These are phyloP conservation scores for Eragrostis curvula DNA, from an alignment of 176 grass and related monocot genomes.

Conservation along the genomic window DNA sequence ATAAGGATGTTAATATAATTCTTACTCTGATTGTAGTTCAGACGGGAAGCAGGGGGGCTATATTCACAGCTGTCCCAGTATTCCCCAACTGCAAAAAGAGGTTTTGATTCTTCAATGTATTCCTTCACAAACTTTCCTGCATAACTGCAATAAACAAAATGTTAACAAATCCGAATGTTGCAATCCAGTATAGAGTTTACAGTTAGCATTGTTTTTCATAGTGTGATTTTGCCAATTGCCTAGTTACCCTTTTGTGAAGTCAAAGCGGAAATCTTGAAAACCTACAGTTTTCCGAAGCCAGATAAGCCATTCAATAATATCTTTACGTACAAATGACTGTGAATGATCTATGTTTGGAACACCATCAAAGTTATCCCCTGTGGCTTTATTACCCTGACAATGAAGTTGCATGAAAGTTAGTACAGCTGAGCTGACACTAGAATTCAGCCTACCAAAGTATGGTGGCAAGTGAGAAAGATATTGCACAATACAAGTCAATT, in stretches of 20 bases:
- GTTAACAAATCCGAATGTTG: slow-evolving; percentile 3
- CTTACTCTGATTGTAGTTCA: slow-evolving; percentile 94
- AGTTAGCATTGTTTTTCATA: not conserved
- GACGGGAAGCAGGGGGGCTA: slow-evolving; percentile 39
- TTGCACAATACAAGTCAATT: slow-evolving; percentile 11
- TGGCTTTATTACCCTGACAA: slow-evolving; percentile 74
- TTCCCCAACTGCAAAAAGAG: slow-evolving; percentile 87
- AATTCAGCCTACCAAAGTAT: slow-evolving; percentile 18
- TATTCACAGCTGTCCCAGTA: slow-evolving; percentile 96
- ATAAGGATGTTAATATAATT: slow-evolving; percentile 13
- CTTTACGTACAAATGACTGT: slow-evolving; percentile 91
- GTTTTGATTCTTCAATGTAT: slow-evolving; percentile 91
- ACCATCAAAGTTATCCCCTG: slow-evolving; percentile 79
- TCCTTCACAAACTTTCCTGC: slow-evolving; percentile 82
- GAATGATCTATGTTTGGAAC: slow-evolving; percentile 96
- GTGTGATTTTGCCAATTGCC: slow-evolving; percentile 7
- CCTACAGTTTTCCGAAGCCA: slow-evolving; percentile 79
- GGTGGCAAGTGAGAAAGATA: not conserved
- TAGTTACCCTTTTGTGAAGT: slow-evolving; percentile 97
- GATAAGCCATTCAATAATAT: slow-evolving; percentile 82
- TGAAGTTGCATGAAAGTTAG: slow-evolving; percentile 13
- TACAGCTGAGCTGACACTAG: slow-evolving; percentile 8
- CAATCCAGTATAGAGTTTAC: not conserved
- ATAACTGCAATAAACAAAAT: slow-evolving; percentile 67
- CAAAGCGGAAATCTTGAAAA: slow-evolving; percentile 97